Evolutionary conservation across 768 basidiomycete species (phyloP).

Genomic region (Suillus bovinus): DNA sequence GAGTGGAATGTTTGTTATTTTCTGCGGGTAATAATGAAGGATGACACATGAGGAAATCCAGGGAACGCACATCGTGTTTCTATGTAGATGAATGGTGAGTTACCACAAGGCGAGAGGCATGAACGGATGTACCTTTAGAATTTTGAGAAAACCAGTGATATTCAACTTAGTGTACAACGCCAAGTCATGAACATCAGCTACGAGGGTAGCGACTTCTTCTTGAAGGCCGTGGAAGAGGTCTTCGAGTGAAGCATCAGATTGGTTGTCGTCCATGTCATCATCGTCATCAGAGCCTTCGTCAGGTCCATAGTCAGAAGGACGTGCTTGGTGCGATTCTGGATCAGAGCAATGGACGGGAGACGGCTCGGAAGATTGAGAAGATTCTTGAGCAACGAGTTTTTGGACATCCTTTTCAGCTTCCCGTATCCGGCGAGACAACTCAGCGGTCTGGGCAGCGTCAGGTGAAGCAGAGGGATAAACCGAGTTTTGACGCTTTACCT

Average conservation of each 20-base stretch:
- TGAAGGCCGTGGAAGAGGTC: conserved; percentile 85
- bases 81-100: conserved; percentile 29
- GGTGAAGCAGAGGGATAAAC: conserved; percentile 6
- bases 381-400: conserved; percentile 67
- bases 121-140: conserved; percentile 68
- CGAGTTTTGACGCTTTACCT: conserved; percentile 49
- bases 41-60: conserved; percentile 2
- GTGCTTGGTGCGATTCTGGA: conserved; percentile 55
- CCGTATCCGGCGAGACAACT: conserved; percentile 78
- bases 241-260: conserved; percentile 76
- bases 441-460: conserved; percentile 56
- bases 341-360: conserved; percentile 39
- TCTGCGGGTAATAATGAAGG: conserved; percentile 47
- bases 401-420: conserved; percentile 82
- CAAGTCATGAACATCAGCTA: conserved; percentile 90
- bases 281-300: conserved; percentile 68
- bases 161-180: conserved; percentile 96
- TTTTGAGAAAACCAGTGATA: conserved; percentile 99
- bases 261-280: conserved; percentile 44
- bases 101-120: not conserved
- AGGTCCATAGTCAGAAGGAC: conserved; percentile 44
- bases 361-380: conserved; percentile 24
- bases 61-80: conserved; percentile 85
- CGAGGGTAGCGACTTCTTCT: conserved; percentile 92
- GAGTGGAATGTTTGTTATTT: conserved; percentile 84